Evolutionary conservation across 352 stramenopile genomes (phyloP).

Genomic region (Plasmopara viticola): DNA sequence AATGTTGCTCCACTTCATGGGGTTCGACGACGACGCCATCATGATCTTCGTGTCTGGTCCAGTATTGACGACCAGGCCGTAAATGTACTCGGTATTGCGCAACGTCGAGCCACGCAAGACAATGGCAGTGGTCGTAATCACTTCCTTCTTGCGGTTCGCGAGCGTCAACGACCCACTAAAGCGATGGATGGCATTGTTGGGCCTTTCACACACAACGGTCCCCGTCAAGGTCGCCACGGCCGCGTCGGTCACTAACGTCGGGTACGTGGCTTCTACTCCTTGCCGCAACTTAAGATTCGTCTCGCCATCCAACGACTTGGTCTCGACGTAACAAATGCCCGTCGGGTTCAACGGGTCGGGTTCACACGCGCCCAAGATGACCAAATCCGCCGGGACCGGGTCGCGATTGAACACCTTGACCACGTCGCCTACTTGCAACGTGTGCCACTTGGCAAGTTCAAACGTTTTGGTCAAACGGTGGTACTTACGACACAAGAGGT

Average conservation of each 20-base stretch:
- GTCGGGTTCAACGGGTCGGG: constrained; percentile 53
- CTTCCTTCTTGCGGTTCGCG: constrained; percentile 49
- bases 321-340: constrained; percentile 89
- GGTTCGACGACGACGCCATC: constrained; percentile 72
- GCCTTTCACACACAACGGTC: constrained; percentile 68
- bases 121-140: constrained; percentile 73
- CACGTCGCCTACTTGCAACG: constrained; percentile 83
- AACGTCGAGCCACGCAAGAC: constrained; percentile 84
- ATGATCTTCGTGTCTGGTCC: constrained; percentile 88
- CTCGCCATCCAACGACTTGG: constrained; percentile 90
- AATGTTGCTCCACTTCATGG: constrained; percentile 88
- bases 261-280: constrained; percentile 74
- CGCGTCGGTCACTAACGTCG: constrained; percentile 42
- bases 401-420: constrained; percentile 88
- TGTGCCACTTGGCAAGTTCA: constrained; percentile 61
- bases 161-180: constrained; percentile 86
- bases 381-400: constrained; percentile 76
- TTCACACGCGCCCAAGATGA: constrained; percentile 82
- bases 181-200: constrained; percentile 88
- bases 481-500: constrained; percentile 54
- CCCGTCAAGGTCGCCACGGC: constrained; percentile 47
- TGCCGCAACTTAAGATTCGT: constrained; percentile 91
- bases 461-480: constrained; percentile 35
- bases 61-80: constrained; percentile 89
- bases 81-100: constrained; percentile 89